Evolutionary conservation across 2,329 filamentous ascomycete genomes (phyloP).

Genomic region (Blastomyces parvus): DNA sequence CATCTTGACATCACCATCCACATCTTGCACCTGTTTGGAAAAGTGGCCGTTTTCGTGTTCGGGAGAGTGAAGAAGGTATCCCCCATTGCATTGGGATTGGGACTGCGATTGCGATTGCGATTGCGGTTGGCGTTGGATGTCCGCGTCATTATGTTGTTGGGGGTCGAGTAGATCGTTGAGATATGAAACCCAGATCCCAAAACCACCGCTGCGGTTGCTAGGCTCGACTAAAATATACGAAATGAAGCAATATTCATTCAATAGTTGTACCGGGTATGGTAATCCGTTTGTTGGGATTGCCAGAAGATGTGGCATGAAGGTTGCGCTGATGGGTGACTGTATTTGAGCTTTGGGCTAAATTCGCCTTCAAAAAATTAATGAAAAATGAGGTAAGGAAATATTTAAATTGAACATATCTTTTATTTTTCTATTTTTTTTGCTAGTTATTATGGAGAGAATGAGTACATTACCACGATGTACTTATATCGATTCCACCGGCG

Average conservation of each 20-base stretch:
- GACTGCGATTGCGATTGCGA: neutral
- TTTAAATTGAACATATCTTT: neutral
- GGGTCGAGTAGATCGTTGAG: neutral
- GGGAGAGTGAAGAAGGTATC: neutral
- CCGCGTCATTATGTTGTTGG: neutral
- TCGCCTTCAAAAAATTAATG: neutral
- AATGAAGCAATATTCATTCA: neutral
- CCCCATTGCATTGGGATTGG: neutral
- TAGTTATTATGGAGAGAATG: neutral
- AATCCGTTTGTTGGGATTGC: neutral
- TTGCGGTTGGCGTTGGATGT: neutral
- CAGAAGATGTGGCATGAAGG: neutral
- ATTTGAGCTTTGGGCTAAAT: neutral
- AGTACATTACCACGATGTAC: neutral
- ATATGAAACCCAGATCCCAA: neutral
- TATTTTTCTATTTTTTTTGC: neutral
- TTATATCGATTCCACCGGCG: neutral
- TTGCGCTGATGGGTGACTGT: neutral
- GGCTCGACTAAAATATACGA: neutral
- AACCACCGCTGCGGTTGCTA: neutral
- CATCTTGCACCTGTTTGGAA: neutral
- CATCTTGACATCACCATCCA: neutral
- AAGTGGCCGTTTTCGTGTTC: neutral
- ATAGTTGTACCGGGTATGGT: neutral
- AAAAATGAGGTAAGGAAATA: neutral